phyloP scores from a whole-genome alignment of 2,329 filamentous ascomycete species.

The Xylariaceae sp. region DNA sequence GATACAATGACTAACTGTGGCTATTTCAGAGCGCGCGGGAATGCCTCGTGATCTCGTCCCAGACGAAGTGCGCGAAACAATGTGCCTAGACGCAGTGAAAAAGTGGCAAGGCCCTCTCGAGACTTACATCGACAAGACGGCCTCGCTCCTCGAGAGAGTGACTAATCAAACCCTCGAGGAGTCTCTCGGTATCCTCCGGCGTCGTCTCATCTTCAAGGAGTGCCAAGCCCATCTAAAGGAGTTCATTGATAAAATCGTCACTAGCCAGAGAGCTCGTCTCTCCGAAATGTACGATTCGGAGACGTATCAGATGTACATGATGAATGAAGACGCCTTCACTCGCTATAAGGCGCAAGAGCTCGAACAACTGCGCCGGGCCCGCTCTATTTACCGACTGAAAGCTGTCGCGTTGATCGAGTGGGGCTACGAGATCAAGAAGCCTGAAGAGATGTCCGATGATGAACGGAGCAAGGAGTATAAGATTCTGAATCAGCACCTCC shows the following conservation, averaged over 20 bases:
- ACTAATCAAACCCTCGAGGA: conserved; percentile 55
- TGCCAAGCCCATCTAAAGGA: conserved; percentile 50
- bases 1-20: neutral
- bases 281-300: conserved; percentile 60
- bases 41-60: conserved; percentile 63
- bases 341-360: conserved; percentile 55
- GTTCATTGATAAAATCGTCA: conserved; percentile 52
- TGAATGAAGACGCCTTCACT: conserved; percentile 57
- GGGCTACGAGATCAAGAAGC: conserved; percentile 35
- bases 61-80: conserved; percentile 63
- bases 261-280: conserved; percentile 48
- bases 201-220: conserved; percentile 58
- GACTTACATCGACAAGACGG: conserved; percentile 55
- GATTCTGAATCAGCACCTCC: conserved; percentile 49
- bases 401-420: conserved; percentile 48
- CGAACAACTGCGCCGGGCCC: conserved; percentile 52
- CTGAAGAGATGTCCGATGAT: conserved; percentile 54
- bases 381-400: conserved; percentile 58
- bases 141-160: conserved; percentile 54
- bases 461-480: conserved; percentile 53
- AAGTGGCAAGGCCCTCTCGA: conserved; percentile 64
- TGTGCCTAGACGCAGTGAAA: conserved; percentile 62
- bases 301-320: conserved; percentile 62
- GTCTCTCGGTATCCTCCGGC: conserved; percentile 55
- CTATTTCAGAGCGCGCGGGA: conserved; percentile 53